A percentile compares a stretch with the other conserved stretches of the same genome.
Evolutionary conservation across 1,284 basidiomycete genomes (phyloP).

Genomic region (Heterobasidion annosum): DNA sequence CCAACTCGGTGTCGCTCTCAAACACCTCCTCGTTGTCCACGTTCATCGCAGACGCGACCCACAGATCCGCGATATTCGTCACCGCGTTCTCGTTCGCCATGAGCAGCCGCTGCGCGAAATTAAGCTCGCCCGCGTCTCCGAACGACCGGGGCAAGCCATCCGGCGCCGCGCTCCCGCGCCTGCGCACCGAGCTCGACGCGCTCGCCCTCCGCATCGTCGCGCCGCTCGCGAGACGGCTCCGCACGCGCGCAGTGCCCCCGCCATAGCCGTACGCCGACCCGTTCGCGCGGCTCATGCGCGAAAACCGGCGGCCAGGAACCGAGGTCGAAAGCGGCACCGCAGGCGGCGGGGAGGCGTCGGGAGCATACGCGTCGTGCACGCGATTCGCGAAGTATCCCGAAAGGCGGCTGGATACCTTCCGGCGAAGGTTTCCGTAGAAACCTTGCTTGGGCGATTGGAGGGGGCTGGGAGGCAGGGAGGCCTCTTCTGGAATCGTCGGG

Average conservation of each 20-base stretch:
- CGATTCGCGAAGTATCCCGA: constrained; percentile 49
- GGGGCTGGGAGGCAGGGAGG: constrained; percentile 25
- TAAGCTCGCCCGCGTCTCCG: constrained; percentile 42
- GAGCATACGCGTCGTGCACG: constrained; percentile 27
- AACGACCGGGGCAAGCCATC: constrained; percentile 27
- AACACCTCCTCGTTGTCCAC: constrained; percentile 78
- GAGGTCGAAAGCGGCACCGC: constrained; percentile 40
- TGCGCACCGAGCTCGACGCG: not conserved
- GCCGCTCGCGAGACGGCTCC: constrained; percentile 35
- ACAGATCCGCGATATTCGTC: constrained; percentile 83
- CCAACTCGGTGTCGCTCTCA: constrained; percentile 39
- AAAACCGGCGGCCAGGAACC: constrained; percentile 35
- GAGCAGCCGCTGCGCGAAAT: constrained; percentile 85
- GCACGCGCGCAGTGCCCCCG: constrained; percentile 27
- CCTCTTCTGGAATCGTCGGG: constrained; percentile 53
- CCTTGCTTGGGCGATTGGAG: constrained; percentile 6
- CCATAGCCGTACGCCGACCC: constrained; percentile 78
- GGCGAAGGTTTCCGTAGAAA: constrained; percentile 17
- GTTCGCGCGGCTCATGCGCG: constrained; percentile 46
- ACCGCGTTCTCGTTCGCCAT: constrained; percentile 90
- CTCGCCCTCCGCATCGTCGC: constrained; percentile 2
- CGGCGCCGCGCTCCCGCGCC: constrained; percentile 28
- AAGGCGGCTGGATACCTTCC: constrained; percentile 33
- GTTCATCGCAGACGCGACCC: constrained; percentile 90
- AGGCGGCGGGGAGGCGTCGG: constrained; percentile 18